Base-by-base conservation (phyloP, 768 basidiomycete species). In the Xerocomus potaroensis region DNA sequence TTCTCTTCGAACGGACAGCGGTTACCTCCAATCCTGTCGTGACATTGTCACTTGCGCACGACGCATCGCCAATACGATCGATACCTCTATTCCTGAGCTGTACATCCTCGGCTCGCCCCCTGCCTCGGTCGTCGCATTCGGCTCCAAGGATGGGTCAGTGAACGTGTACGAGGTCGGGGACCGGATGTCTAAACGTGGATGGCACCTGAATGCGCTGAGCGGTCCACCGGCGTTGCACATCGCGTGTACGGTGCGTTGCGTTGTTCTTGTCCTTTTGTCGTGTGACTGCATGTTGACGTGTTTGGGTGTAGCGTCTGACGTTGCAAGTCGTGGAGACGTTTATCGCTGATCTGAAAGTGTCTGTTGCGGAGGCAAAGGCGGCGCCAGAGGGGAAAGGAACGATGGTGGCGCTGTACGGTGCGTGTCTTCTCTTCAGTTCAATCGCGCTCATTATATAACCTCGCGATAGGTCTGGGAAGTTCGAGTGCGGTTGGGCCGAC, bases 401-500 rank as follows among this genome's bases (percentile, higher is more conserved):
- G 24, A 94, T 97, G 92, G 91, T 96, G 4, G 77, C 84, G 12
- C 62, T 98, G 11, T 98, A 96, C 60, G 93, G 93, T 93, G 49
- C 45, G 80, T 60, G 19, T 71, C 12, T 31, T 4, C 3, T 23
- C 9, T 27, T 39, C 15, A 14, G 19, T 21, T 23, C 9, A n/a
- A n/a, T 18, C 24, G 21, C 29, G 32, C 34, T 55, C 30, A 30
- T 5, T n/a, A n/a, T n/a, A n/a, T n/a, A n/a, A n/a, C n/a, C n/a
- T n/a, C 3, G 23, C 18, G 32, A 29, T 42, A 91, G 89, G 91
- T 58, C 71, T 93, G 22, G 89, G 90, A 33, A 80, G 82, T 44
- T 91, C 89, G 8, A 90, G 83, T 56, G 81, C 82, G 3, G 81
- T 89, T 15, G 92, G 91, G 2, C 86, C 88, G 9, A 77, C 80